Evolutionary conservation across 2,329 filamentous ascomycete species (phyloP).

Genomic region (Malbranchea cinnamomea): DNA sequence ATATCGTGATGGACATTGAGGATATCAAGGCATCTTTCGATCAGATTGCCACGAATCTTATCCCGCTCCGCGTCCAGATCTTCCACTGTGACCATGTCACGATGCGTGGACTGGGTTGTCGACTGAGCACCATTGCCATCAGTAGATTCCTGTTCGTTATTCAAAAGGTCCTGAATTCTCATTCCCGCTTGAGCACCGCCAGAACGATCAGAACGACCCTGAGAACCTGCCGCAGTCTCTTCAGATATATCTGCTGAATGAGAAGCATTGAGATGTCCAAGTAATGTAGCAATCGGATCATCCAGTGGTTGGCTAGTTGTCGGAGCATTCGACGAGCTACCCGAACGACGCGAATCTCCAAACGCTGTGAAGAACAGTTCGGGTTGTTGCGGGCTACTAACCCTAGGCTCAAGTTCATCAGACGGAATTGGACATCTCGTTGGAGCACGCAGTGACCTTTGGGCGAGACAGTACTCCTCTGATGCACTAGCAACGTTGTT

Average conservation of each 20-base stretch:
- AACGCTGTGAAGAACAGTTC: conserved; percentile 8
- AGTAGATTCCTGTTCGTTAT: conserved; percentile 16
- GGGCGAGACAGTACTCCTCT: conserved; percentile 59
- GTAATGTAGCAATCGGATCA: conserved; percentile 9
- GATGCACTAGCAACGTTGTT: conserved; percentile 49
- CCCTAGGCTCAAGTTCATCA: conserved; percentile 32
- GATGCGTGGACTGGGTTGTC: conserved; percentile 14
- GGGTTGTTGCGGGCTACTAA: conserved; percentile 4
- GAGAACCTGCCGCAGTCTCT: not conserved
- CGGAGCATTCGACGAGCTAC: conserved; percentile 2
- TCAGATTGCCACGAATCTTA: conserved; percentile 58
- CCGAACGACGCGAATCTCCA: not conserved
- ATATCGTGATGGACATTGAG: conserved; percentile 75
- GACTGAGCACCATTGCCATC: conserved; percentile 11
- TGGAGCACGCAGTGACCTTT: conserved; percentile 42
- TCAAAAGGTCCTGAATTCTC: conserved; percentile 29
- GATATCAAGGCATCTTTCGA: conserved; percentile 81
- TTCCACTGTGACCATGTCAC: conserved; percentile 45
- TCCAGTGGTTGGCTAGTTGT: conserved; percentile 3
- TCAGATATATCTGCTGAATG: conserved; percentile 2
- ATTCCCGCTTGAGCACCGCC: conserved; percentile 15
- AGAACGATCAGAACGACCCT: not conserved
- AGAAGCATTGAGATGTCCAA: conserved; percentile 9
- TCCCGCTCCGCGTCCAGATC: conserved; percentile 63
- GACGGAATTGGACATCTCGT: conserved; percentile 52